phyloP scores from a whole-genome alignment of 2,329 filamentous ascomycete species.

The Alternaria atra region DNA sequence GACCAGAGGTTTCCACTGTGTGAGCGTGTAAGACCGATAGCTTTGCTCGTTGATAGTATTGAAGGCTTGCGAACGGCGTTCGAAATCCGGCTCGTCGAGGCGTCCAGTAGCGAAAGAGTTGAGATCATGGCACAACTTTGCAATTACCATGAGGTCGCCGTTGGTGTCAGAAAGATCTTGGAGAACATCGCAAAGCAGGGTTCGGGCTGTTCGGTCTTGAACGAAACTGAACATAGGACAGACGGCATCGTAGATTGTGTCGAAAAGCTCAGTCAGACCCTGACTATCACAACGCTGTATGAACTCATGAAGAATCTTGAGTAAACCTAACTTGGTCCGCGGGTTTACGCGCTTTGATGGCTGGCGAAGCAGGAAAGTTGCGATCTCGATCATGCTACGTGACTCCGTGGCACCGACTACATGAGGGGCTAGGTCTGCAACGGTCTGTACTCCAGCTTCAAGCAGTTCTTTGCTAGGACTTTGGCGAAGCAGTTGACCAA shows the following conservation, averaged over 20 bases:
- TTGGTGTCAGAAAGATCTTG: constrained; percentile 74
- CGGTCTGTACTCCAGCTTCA: constrained; percentile 78
- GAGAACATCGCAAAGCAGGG: constrained; percentile 77
- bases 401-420: constrained; percentile 64
- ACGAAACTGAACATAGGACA: constrained; percentile 90
- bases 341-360: constrained; percentile 84
- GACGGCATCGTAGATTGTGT: constrained; percentile 75
- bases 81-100: constrained; percentile 88
- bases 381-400: constrained; percentile 79
- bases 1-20: constrained; percentile 86
- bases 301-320: constrained; percentile 83
- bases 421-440: constrained; percentile 72
- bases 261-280: constrained; percentile 66
- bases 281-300: constrained; percentile 70
- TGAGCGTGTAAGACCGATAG: constrained; percentile 68
- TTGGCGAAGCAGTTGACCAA: constrained; percentile 64
- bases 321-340: constrained; percentile 80
- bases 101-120: constrained; percentile 79
- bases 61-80: constrained; percentile 80
- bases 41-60: constrained; percentile 71
- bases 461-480: constrained; percentile 76
- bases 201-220: constrained; percentile 79
- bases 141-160: constrained; percentile 67
- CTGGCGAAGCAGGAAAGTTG: constrained; percentile 82
- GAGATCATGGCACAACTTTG: constrained; percentile 76